Evolutionary conservation across 2,329 filamentous ascomycete genomes (phyloP), one percentile per base, ranked within the genome.

Genomic region (Stagonosporopsis cucurbitacearum): DNA sequence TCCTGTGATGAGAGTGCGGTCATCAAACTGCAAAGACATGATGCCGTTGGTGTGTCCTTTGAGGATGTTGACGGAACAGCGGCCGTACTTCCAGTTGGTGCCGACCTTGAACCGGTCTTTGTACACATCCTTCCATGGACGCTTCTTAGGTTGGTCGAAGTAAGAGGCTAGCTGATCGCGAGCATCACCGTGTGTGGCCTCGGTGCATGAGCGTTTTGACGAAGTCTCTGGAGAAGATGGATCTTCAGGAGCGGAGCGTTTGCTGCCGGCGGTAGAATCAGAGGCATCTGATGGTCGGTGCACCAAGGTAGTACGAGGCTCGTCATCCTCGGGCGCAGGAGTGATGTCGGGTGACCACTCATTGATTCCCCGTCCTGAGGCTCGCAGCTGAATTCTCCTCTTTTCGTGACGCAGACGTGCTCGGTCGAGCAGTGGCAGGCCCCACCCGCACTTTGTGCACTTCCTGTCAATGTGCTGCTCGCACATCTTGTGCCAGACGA

Each of bases 401-500:
- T 92, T 96, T 75, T 94, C 92, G 60, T 91, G 92, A 63, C 91
- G 86, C 60, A 99, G 78, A 67, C 91, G 86, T 77, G 96, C 96
- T 66, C 92, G 86, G 71, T 99, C 95, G 46, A 99, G 79, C 53
- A 96, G 79, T 15, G 95, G 95, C 57, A 99, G 77, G 2, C 95
- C 95, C 92, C 93, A 98, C 22, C 95, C 94, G 72, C 95, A 99
- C 72, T 95, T 96, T 57, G 88, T 93, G 75, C 93, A 97, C 73
- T 96, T 96, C 58, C 92, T 83, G 73, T 96, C 91, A 66, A 97
- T 96, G 75, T 96, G 93, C 72, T 98, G 94, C 75, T 96, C 92
- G 73, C 95, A 99, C 93, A 98, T 97, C 62, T 89, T 90, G 72
- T 97, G 91, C 95, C 95, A 99, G 4, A 99, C 94, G 8, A 96